These are phyloP conservation scores for Arthrobotrys entomopaga DNA, from an alignment of 2,329 filamentous ascomycete genomes.

Conservation along the genomic window DNA sequence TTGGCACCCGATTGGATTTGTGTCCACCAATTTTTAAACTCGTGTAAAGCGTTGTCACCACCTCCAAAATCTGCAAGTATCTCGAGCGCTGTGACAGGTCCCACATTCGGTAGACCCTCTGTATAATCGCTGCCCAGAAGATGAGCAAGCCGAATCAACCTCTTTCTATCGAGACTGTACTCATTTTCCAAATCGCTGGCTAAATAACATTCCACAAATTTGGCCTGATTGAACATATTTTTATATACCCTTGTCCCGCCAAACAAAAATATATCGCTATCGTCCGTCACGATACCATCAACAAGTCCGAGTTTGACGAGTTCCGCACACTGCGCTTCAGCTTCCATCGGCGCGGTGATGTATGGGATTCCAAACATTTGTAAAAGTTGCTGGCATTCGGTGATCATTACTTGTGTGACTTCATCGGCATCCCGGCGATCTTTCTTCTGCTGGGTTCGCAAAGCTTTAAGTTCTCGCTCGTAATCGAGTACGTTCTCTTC, in stretches of 20 bases:
- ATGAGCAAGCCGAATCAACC: constrained; percentile 89
- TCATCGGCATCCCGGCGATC: constrained; percentile 96
- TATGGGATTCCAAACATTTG: constrained; percentile 93
- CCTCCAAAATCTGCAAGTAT: constrained; percentile 86
- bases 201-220: constrained; percentile 97
- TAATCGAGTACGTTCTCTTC: constrained; percentile 80
- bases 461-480: constrained; percentile 83
- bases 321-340: constrained; percentile 95
- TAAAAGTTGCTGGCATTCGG: constrained; percentile 91
- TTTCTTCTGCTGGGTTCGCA: constrained; percentile 95
- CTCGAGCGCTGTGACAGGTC: constrained; percentile 92
- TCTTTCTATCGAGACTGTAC: constrained; percentile 83
- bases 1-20: constrained; percentile 78
- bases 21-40: constrained; percentile 88
- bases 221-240: constrained; percentile 99
- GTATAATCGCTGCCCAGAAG: constrained; percentile 95
- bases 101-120: constrained; percentile 87
- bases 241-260: constrained; percentile 97
- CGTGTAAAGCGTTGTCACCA: constrained; percentile 69
- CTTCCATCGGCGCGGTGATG: constrained; percentile 98
- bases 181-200: constrained; percentile 85
- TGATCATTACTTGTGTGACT: constrained; percentile 94
- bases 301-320: constrained; percentile 86
- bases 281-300: constrained; percentile 97
- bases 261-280: constrained; percentile 96